Percentiles rank a stretch among this genome's conserved stretches.
Conservation (phyloP, 2,329 filamentous ascomycete species). For the Metarhizium humberi region DNA sequence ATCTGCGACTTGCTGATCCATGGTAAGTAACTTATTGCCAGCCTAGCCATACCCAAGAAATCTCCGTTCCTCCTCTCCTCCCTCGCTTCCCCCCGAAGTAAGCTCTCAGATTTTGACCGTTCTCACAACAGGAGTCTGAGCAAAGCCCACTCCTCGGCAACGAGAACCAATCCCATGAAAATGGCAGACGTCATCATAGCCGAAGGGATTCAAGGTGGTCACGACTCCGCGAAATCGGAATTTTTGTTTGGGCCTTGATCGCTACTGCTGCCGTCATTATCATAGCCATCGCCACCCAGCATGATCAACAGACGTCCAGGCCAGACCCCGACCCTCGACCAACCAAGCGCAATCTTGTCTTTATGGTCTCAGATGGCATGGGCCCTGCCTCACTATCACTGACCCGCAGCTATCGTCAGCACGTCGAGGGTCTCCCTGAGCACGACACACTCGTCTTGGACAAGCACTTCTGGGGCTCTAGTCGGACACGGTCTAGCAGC, state of each 20-base stretch:
- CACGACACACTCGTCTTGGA: constrained; percentile 74
- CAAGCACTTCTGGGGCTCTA: constrained; percentile 81
- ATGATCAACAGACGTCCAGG: constrained; percentile 45
- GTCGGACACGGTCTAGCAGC: constrained; percentile 73
- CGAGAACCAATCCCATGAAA: constrained; percentile 4
- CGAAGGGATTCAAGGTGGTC: constrained; percentile 19
- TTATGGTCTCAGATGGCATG: constrained; percentile 99
- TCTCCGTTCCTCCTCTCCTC: too few relatives aligned
- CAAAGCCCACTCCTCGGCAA: constrained; percentile 31
- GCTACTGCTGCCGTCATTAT: constrained; percentile 67
- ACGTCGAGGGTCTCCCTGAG: constrained; percentile 60
- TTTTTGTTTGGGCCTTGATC: constrained; percentile 75
- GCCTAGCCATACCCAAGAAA: background rate
- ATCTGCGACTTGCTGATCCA: background rate
- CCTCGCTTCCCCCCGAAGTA: too few relatives aligned
- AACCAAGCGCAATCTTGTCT: constrained; percentile 86
- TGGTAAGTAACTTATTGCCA: background rate
- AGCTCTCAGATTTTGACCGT: background rate
- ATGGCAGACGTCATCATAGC: background rate
- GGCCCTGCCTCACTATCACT: constrained; percentile 83
- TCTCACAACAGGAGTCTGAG: constrained; percentile 24
- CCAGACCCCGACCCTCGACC: constrained; percentile 24
- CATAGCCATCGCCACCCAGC: constrained; percentile 45
- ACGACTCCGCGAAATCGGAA: constrained; percentile 58
- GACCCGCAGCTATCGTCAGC: constrained; percentile 79